Evolutionary conservation across 176 grass and related monocot genomes (phyloP).

Genomic region (Phoenix dactylifera): DNA sequence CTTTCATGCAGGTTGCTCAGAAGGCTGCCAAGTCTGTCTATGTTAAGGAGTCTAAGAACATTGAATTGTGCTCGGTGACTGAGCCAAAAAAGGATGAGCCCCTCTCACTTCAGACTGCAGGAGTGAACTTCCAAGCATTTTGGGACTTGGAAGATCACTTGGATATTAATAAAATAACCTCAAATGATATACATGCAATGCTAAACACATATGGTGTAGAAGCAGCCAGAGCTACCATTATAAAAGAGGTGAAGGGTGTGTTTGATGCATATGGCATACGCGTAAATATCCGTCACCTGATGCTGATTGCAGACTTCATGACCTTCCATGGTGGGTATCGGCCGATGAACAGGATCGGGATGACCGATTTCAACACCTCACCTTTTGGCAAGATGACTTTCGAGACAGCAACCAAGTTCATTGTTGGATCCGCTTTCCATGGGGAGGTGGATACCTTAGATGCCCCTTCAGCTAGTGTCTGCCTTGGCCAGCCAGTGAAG

Average conservation of each 20-base stretch:
- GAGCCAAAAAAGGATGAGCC: conserved; percentile 3
- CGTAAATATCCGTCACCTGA: conserved; percentile 62
- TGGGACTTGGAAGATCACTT: conserved; percentile 47
- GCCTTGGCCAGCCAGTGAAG: conserved; percentile 75
- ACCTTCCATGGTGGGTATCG: conserved; percentile 72
- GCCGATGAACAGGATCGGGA: conserved; percentile 55
- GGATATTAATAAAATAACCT: conserved; percentile 19
- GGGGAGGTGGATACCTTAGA: conserved; percentile 57
- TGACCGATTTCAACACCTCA: conserved; percentile 53
- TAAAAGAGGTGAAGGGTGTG: conserved; percentile 48
- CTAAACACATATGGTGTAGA: conserved; percentile 76
- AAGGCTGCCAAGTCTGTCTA: conserved; percentile 48
- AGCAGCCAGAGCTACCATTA: conserved; percentile 56
- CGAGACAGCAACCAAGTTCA: conserved; percentile 71
- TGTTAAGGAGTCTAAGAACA: conserved; percentile 47
- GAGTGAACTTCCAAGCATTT: conserved; percentile 61
- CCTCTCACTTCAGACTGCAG: conserved; percentile 34
- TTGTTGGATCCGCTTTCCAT: conserved; percentile 57
- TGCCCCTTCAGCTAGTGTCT: conserved; percentile 63
- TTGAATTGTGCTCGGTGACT: conserved; percentile 30
- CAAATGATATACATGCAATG: conserved; percentile 63
- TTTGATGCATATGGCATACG: conserved; percentile 53
- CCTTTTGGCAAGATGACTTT: conserved; percentile 95
- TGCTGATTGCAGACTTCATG: conserved; percentile 81
- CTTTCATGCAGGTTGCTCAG: conserved; percentile 58